These are phyloP conservation scores for Penicillium sp. DNA, from an alignment of 2,329 filamentous ascomycete species.

Conservation along the genomic window DNA sequence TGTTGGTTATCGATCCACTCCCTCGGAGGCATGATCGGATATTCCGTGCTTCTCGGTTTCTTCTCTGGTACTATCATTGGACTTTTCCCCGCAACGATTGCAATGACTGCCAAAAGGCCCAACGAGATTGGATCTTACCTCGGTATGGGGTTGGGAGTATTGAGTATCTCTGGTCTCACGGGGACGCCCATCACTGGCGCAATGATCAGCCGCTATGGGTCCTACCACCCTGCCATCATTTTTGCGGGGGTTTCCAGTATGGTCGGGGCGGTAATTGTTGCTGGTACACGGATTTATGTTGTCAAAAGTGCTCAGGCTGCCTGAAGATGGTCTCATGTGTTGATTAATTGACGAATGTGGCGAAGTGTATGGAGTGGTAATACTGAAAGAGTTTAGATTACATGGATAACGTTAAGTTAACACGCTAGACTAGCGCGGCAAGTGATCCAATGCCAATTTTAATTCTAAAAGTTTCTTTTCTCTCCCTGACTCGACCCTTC, in stretches of 20 bases:
- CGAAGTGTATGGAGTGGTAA: too few relatives aligned
- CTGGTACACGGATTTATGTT: not conserved
- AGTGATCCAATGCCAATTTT: too few relatives aligned
- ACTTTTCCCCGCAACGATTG: slow-evolving; percentile 41
- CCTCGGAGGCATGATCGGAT: slow-evolving; percentile 33
- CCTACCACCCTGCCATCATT: slow-evolving; percentile 7
- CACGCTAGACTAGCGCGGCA: too few relatives aligned
- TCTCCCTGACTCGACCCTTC: too few relatives aligned
- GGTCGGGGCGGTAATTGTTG: not conserved
- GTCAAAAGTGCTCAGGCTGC: not conserved
- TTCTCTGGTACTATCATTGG: slow-evolving; percentile 46
- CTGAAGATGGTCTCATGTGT: not conserved
- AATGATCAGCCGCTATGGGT: slow-evolving; percentile 18
- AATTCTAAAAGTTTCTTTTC: not conserved
- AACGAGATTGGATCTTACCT: slow-evolving; percentile 44
- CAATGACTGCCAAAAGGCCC: slow-evolving; percentile 34
- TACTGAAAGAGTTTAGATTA: too few relatives aligned
- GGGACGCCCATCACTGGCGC: slow-evolving; percentile 23
- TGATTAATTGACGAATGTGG: too few relatives aligned
- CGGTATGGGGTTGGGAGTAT: slow-evolving; percentile 39
- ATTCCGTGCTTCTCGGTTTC: slow-evolving; percentile 44
- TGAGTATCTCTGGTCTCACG: slow-evolving; percentile 26
- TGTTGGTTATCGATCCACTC: slow-evolving; percentile 33
- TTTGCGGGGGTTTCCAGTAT: slow-evolving; percentile 14
- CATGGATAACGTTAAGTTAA: too few relatives aligned